Evolutionary conservation across 139 green algal species (phyloP).

Genomic region (Edaphochlamys debaryana): DNA sequence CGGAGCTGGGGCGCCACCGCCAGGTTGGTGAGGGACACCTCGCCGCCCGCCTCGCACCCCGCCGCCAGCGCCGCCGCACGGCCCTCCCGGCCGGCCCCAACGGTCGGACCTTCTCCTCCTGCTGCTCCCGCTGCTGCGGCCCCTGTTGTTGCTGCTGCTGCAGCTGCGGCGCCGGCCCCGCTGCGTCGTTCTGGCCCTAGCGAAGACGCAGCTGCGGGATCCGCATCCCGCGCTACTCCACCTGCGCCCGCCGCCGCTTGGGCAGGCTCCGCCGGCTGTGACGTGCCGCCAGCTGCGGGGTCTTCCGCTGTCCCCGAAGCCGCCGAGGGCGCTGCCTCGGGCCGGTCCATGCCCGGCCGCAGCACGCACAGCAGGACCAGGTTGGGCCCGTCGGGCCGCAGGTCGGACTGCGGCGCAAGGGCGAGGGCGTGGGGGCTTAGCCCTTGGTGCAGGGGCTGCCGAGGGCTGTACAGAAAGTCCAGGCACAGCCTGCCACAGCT

Average conservation of each 20-base stretch:
- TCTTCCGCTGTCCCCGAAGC: not conserved
- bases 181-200: not conserved
- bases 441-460: not conserved
- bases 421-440: not conserved
- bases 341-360: too few relatives aligned
- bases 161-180: not conserved
- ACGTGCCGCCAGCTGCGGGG: too few relatives aligned
- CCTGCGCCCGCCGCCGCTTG: too few relatives aligned
- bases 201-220: too few relatives aligned
- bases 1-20: not conserved
- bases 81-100: not conserved
- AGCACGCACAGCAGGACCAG: too few relatives aligned
- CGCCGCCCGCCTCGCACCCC: conserved; percentile 40
- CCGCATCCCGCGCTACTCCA: too few relatives aligned
- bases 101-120: not conserved
- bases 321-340: too few relatives aligned
- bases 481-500: not conserved
- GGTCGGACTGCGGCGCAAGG: not conserved
- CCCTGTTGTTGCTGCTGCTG: conserved; percentile 4
- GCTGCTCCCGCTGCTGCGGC: conserved; percentile 2
- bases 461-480: not conserved
- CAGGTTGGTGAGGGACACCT: conserved; percentile 39
- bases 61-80: conserved; percentile 5
- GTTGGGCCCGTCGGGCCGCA: conserved; percentile 16
- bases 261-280: too few relatives aligned